Conservation (phyloP, 2,329 filamentous ascomycete species). For the Chaetomiaceae sp. region DNA sequence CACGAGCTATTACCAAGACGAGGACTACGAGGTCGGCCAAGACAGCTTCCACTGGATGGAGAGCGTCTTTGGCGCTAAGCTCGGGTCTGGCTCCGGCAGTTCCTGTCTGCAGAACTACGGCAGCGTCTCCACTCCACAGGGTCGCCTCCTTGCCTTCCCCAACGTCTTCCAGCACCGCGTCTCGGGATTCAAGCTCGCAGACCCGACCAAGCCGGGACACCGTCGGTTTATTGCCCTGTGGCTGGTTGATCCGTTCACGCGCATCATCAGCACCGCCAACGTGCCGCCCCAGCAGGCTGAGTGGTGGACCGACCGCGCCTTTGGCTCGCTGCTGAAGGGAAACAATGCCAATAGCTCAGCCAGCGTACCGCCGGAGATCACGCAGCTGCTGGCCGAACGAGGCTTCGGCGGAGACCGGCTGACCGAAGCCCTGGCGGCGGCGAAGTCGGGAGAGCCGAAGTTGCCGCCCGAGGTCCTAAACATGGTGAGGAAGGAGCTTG, state of each 20-base stretch:
- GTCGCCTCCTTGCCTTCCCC: constrained; percentile 43
- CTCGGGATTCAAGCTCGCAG: constrained; percentile 44
- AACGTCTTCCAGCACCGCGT: constrained; percentile 46
- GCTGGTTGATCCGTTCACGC: constrained; percentile 52
- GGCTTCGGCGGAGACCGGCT: constrained; percentile 29
- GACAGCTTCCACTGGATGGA: constrained; percentile 17
- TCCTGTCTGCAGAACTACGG: constrained; percentile 40
- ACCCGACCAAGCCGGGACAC: constrained; percentile 49
- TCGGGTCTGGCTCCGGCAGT: background rate
- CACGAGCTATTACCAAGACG: constrained; percentile 18
- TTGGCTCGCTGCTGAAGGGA: constrained; percentile 8
- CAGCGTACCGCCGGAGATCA: constrained; percentile 16
- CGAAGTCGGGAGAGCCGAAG: constrained; percentile 10
- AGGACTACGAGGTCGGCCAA: constrained; percentile 10
- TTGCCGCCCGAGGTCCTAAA: constrained; percentile 29
- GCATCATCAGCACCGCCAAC: constrained; percentile 43
- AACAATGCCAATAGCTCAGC: background rate
- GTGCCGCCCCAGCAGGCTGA: constrained; percentile 36
- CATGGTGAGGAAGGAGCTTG: constrained; percentile 20
- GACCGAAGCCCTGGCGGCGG: background rate
- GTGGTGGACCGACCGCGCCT: constrained; percentile 32
- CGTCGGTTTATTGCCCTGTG: constrained; percentile 54
- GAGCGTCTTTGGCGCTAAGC: constrained; percentile 18
- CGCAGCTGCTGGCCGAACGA: constrained; percentile 17
- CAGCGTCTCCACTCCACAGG: constrained; percentile 36